Conservation (phyloP, 2,329 filamentous ascomycete genomes). For the Coniochaeta pulveracea region DNA sequence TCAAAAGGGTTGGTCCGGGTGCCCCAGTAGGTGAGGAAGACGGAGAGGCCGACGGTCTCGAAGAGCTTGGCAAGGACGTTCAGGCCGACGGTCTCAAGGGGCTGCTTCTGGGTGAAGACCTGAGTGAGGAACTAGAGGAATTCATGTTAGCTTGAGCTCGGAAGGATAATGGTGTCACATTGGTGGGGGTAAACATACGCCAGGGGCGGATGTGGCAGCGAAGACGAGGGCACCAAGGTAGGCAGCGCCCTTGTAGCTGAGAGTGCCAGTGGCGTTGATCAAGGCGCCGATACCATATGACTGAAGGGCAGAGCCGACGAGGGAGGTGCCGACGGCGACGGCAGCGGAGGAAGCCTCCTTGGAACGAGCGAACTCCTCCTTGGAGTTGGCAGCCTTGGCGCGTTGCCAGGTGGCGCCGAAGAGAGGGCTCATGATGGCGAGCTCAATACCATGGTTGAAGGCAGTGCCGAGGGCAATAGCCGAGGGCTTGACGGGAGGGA, state of each 20-base stretch:
- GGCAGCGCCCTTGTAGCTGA: slow-evolving; percentile 94
- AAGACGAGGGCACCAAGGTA: slow-evolving; percentile 90
- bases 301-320: slow-evolving; percentile 81
- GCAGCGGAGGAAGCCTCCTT: slow-evolving; percentile 85
- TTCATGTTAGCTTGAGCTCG: neutral
- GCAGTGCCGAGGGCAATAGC: slow-evolving; percentile 91
- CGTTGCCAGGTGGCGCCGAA: slow-evolving; percentile 93
- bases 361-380: slow-evolving; percentile 91
- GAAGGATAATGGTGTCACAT: too few species aligned
- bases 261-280: slow-evolving; percentile 87
- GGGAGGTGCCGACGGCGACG: slow-evolving; percentile 79
- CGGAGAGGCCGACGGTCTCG: slow-evolving; percentile 83
- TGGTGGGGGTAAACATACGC: slow-evolving; percentile 42
- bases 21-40: slow-evolving; percentile 97
- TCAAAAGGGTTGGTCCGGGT: slow-evolving; percentile 89
- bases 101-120: slow-evolving; percentile 82
- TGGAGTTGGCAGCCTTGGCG: slow-evolving; percentile 82
- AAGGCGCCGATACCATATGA: slow-evolving; percentile 82
- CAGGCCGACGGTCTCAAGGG: slow-evolving; percentile 80
- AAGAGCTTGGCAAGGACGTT: slow-evolving; percentile 74
- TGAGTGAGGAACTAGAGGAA: slow-evolving; percentile 65
- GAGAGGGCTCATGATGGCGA: slow-evolving; percentile 76
- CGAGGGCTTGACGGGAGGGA: slow-evolving; percentile 83
- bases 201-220: slow-evolving; percentile 77
- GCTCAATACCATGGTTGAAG: slow-evolving; percentile 89